Base-by-base conservation (phyloP, 805 yeast species). In the Grigorovia humatica region DNA sequence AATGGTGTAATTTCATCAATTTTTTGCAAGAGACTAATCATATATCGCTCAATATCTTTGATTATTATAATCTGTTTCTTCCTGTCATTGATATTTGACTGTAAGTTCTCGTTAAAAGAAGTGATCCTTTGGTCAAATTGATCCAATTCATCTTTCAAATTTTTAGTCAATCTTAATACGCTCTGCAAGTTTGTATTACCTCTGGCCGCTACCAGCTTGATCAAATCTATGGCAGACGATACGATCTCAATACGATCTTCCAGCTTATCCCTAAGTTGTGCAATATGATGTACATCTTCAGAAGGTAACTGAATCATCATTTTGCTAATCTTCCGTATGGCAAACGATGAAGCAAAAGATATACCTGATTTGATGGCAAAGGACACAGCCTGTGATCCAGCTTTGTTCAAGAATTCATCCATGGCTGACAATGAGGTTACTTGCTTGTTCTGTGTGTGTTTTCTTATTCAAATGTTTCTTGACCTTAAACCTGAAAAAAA, bases 291-390 rank as follows among this genome's bases (percentile, higher is more conserved):
- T 54, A 77, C 72, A 51, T 83, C 84, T 29, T 69, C 76, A 0
- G 88, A 86, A 2, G 67, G 67, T 19, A 65, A 56, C 42, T 65
- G 60, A 5, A 52, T 52, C 44, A 85, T 68, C 52, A 83, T 74
- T 48, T 65, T 74, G 9, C 79, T 65, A n/a, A 85, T 77, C 0
- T 84, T 79, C 52, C 78, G 80, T 44, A 85, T 73, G 20, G 90
- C 89, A 67, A 79, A 85, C 0, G 84, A 79, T 0, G 89, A 80
- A 0, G 90, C 93, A 19, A 85, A 57, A 1, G 88, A 80, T 35
- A 85, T 77, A 0, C 93, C 88, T 1, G 90, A 84, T 52, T 84
- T 72, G 29, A 85, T 79, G 9, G 90, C 95, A 67, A 85, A 82
- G 2, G 88, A 77, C n/a, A 85, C 85, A 1, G 87, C 86, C 57